These are phyloP conservation scores for Brasilioporus rufonigricans DNA, from an alignment of 768 basidiomycete species.

Conservation along the genomic window DNA sequence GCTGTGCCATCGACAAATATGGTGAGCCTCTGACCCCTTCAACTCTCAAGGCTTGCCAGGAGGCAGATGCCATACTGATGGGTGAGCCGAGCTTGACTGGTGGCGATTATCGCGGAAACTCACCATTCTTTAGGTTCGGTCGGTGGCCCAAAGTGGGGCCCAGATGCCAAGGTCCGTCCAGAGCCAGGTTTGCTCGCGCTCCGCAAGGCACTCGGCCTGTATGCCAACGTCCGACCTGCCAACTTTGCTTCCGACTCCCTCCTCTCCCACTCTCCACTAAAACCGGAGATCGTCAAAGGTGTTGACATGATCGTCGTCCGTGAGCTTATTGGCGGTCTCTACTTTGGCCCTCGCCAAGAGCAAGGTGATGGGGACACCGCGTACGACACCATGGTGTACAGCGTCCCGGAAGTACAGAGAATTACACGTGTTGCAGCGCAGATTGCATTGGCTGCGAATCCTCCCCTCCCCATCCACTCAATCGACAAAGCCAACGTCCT, in stretches of 20 bases:
- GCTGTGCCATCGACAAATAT: slow-evolving; percentile 84
- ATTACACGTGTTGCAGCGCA: slow-evolving; percentile 96
- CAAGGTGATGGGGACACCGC: slow-evolving; percentile 70
- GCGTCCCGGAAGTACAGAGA: slow-evolving; percentile 84
- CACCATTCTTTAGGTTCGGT: slow-evolving; percentile 69
- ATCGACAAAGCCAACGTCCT: slow-evolving; percentile 99
- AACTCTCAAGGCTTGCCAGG: slow-evolving; percentile 85
- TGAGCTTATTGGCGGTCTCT: slow-evolving; percentile 94
- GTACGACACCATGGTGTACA: slow-evolving; percentile 94
- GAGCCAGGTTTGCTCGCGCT: slow-evolving; percentile 87
- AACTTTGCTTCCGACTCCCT: slow-evolving; percentile 93
- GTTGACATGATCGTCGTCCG: slow-evolving; percentile 92
- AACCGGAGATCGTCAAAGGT: slow-evolving; percentile 76
- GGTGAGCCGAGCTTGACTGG: slow-evolving; percentile 54
- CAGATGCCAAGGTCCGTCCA: slow-evolving; percentile 82
- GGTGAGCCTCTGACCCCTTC: slow-evolving; percentile 84
- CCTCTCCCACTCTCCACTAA: slow-evolving; percentile 84
- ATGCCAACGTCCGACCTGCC: slow-evolving; percentile 97
- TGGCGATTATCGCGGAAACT: neutral
- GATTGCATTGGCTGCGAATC: slow-evolving; percentile 78
- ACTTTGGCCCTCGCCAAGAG: slow-evolving; percentile 94
- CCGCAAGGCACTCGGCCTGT: slow-evolving; percentile 90
- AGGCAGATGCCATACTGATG: slow-evolving; percentile 94
- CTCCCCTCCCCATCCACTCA: slow-evolving; percentile 87
- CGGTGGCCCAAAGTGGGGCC: slow-evolving; percentile 99